Evolutionary conservation across 495 filamentous ascomycete genomes (phyloP).

Genomic region (Chaetomium cochliodes): DNA sequence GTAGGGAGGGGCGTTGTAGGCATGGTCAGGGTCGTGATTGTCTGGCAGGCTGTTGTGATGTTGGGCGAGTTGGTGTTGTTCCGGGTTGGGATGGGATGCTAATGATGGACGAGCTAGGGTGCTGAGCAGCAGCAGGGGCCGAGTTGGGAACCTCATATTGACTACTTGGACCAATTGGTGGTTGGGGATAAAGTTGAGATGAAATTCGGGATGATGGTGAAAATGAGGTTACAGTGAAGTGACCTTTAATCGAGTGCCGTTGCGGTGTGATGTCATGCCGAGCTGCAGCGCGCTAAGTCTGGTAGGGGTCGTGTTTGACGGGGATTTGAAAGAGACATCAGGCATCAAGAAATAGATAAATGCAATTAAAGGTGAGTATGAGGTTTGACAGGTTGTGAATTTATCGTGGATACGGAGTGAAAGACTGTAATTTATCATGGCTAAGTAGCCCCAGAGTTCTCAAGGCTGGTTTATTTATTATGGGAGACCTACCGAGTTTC

Average conservation of each 20-base stretch:
- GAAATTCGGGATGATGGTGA: not conserved
- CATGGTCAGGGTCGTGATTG: not conserved
- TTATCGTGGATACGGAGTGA: too few relatives aligned
- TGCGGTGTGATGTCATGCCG: not conserved
- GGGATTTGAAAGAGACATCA: too few relatives aligned
- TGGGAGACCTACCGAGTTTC: too few relatives aligned
- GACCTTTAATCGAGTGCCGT: not conserved
- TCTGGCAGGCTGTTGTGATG: not conserved
- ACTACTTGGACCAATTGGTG: not conserved
- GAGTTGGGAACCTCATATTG: conserved; percentile 22
- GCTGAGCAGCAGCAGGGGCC: conserved; percentile 21
- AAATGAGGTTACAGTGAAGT: not conserved
- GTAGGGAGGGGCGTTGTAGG: conserved; percentile 37
- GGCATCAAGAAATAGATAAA: too few relatives aligned
- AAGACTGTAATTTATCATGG: too few relatives aligned
- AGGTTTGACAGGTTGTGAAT: too few relatives aligned
- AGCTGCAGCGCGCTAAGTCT: not conserved
- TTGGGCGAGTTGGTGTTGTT: not conserved
- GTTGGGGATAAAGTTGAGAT: not conserved
- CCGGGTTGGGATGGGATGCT: not conserved
- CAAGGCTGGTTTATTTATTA: too few relatives aligned
- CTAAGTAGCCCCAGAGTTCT: too few relatives aligned
- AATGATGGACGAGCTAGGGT: not conserved
- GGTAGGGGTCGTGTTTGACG: too few relatives aligned
- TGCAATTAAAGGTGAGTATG: too few relatives aligned